A percentile compares a stretch with the other conserved stretches of the same genome.
Evolutionary conservation across 176 grass and related monocot species (phyloP).

Genomic region (Eragrostis nindensis): DNA sequence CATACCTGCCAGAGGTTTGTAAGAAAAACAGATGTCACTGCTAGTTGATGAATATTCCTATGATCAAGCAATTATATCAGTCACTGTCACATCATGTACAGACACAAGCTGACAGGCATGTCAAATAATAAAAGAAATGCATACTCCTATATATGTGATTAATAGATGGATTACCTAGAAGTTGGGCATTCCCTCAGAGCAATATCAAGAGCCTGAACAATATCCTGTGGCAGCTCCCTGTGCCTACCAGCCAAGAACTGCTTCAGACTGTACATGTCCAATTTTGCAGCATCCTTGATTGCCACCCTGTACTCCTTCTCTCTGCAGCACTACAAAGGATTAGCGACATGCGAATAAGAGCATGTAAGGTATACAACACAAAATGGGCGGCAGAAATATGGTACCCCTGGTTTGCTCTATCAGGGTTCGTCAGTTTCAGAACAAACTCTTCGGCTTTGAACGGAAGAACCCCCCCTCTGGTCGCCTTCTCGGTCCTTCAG

Average conservation of each 20-base stretch:
- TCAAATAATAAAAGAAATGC: too few relatives aligned
- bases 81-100: too few relatives aligned
- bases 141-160: too few relatives aligned
- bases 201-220: slow-evolving; percentile 71
- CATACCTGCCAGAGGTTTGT: slow-evolving; percentile 43
- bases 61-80: too few relatives aligned
- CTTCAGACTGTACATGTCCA: slow-evolving; percentile 47
- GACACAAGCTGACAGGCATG: too few relatives aligned
- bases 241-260: slow-evolving; percentile 50
- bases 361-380: not conserved
- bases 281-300: slow-evolving; percentile 49
- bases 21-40: not conserved
- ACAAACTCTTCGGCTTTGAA: slow-evolving; percentile 54
- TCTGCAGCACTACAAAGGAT: not conserved
- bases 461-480: too few relatives aligned
- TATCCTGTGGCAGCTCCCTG: slow-evolving; percentile 60
- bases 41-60: not conserved
- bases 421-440: slow-evolving; percentile 40
- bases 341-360: not conserved
- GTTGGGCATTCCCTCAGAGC: slow-evolving; percentile 62
- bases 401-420: slow-evolving; percentile 32
- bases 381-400: not conserved
- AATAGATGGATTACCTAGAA: slow-evolving; percentile 6
- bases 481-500: too few relatives aligned
- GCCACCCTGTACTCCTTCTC: slow-evolving; percentile 51